Percentiles rank a stretch among this genome's conserved stretches.
Conservation (phyloP, 495 filamentous ascomycete genomes). For the Daldinia concentrica region DNA sequence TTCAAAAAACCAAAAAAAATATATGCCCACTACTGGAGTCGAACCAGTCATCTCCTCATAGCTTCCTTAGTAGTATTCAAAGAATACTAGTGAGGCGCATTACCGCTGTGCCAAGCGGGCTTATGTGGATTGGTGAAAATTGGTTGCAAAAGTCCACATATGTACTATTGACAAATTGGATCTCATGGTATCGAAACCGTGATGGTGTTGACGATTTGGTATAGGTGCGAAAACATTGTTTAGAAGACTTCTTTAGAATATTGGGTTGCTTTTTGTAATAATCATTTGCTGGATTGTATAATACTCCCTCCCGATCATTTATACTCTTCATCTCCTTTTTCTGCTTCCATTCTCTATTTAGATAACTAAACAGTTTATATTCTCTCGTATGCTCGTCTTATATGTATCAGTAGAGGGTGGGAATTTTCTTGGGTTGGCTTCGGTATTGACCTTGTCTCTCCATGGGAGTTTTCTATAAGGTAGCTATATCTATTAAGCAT, state of each 20-base stretch:
- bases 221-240: background rate
- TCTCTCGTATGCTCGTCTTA: background rate
- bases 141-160: background rate
- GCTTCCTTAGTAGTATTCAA: slow-evolving; percentile 13
- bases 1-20: background rate
- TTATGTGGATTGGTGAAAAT: slow-evolving; percentile 1
- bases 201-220: background rate
- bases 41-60: slow-evolving; percentile 38
- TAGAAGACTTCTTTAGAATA: background rate
- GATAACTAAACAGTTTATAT: background rate
- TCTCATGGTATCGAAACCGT: background rate
- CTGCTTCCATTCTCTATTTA: background rate
- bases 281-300: background rate
- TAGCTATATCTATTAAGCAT: background rate
- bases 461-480: background rate
- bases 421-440: background rate
- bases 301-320: background rate
- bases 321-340: background rate
- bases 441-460: background rate
- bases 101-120: slow-evolving; percentile 35
- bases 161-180: background rate
- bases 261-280: background rate
- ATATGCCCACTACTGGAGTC: slow-evolving; percentile 32
- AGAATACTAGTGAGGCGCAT: slow-evolving; percentile 33
- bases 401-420: background rate